Evolutionary conservation across 2,329 filamentous ascomycete genomes (phyloP).

Genomic region (Raffaelea albimanens): DNA sequence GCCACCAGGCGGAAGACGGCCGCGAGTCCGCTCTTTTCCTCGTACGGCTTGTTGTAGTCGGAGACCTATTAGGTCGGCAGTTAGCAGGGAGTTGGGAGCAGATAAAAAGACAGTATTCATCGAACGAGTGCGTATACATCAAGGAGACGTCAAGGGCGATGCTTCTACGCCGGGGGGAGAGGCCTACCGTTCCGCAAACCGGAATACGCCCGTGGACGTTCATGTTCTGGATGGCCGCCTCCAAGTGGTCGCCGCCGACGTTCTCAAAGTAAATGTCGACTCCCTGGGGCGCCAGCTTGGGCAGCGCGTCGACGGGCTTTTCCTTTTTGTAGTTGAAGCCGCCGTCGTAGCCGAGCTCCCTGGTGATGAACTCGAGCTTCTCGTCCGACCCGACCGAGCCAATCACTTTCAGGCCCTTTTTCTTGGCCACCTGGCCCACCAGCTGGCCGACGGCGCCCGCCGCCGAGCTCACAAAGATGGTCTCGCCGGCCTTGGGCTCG

Average conservation of each 20-base stretch:
- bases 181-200: conserved; percentile 50
- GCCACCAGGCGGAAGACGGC: conserved; percentile 56
- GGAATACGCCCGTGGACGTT: conserved; percentile 59
- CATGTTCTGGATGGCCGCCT: conserved; percentile 32
- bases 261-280: conserved; percentile 59
- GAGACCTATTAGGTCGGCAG: conserved; percentile 40
- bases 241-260: conserved; percentile 42
- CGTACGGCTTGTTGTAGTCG: conserved; percentile 55
- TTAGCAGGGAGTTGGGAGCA: too few species aligned
- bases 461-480: conserved; percentile 73
- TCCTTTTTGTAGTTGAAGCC: conserved; percentile 90
- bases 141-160: too few species aligned
- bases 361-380: conserved; percentile 59
- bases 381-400: conserved; percentile 72
- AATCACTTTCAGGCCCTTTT: conserved; percentile 68
- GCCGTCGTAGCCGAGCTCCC: conserved; percentile 41
- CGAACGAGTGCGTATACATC: too few species aligned
- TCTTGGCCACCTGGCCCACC: conserved; percentile 76
- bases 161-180: background rate
- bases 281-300: conserved; percentile 63
- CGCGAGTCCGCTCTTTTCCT: conserved; percentile 54
- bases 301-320: conserved; percentile 56
- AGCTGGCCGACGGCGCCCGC: conserved; percentile 75
- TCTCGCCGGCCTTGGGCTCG: conserved; percentile 64
- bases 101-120: too few species aligned